These are phyloP conservation scores for Vanrija humicola DNA, from an alignment of 1,284 basidiomycete species.

Conservation along the genomic window DNA sequence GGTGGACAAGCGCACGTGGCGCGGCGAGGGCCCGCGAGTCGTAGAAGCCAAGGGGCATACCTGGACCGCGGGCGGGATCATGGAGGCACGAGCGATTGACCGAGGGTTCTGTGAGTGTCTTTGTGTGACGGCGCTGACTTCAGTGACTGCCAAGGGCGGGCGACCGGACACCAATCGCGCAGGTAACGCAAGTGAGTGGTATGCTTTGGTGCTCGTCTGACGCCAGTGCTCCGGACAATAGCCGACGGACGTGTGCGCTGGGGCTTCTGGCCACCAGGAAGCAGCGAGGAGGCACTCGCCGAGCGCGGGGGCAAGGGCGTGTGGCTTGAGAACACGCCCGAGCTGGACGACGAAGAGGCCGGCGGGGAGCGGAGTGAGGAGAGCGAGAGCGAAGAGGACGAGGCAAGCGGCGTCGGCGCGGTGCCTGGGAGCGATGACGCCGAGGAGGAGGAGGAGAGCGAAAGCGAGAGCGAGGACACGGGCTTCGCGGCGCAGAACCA, in stretches of 20 bases:
- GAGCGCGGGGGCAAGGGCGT: constrained; percentile 28
- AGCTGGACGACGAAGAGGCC: constrained; percentile 12
- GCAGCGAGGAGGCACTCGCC: constrained; percentile 52
- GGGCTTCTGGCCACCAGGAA: constrained; percentile 70
- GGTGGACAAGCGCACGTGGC: constrained; percentile 42
- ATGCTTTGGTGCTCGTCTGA: constrained; percentile 5
- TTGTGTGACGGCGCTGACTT: constrained; percentile 1
- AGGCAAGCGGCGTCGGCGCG: constrained; percentile 24
- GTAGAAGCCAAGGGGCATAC: neutral
- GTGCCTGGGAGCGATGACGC: constrained; percentile 11
- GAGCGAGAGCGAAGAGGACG: constrained; percentile 11
- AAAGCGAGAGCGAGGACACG: constrained; percentile 14
- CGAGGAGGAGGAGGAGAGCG: constrained; percentile 22
- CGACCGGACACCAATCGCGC: constrained; percentile 81
- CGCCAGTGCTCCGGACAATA: constrained; percentile 66
- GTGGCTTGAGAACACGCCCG: constrained; percentile 29
- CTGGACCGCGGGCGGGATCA: constrained; percentile 60
- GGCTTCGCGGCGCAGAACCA: constrained; percentile 10
- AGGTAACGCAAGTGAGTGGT: constrained; percentile 73
- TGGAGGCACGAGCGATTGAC: constrained; percentile 68
- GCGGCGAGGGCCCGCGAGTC: constrained; percentile 5
- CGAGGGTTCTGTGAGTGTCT: constrained; percentile 59
- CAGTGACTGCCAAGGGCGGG: constrained; percentile 79
- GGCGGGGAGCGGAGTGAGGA: constrained; percentile 4
- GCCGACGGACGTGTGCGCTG: constrained; percentile 75